Evolutionary conservation across 768 basidiomycete genomes (phyloP).

Genomic region (Sporobolomyces phaffii): DNA sequence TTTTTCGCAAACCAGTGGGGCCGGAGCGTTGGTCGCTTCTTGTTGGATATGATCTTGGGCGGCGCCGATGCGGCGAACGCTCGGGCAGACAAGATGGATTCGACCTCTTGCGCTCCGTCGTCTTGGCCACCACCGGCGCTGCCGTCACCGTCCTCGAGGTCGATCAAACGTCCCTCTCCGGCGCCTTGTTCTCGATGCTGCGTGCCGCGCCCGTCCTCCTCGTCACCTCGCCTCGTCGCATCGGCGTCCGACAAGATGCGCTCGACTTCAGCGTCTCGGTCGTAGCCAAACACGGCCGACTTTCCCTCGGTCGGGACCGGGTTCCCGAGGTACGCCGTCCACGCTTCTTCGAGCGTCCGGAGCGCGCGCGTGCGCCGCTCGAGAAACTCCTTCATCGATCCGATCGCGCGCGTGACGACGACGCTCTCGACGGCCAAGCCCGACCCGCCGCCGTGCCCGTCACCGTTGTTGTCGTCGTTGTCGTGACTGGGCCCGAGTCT

Average conservation of each 20-base stretch:
- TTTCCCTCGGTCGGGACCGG: constrained; percentile 54
- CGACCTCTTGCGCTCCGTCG: constrained; percentile 53
- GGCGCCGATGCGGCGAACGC: constrained; percentile 25
- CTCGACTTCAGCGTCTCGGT: constrained; percentile 54
- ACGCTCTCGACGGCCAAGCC: constrained; percentile 75
- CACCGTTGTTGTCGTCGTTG: too few relatives aligned
- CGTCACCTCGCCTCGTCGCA: constrained; percentile 51
- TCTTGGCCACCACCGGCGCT: constrained; percentile 23
- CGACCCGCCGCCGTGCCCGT: too few relatives aligned
- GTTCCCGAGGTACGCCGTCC: constrained; percentile 89
- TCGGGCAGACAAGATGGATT: constrained; percentile 45
- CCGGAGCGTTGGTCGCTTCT: constrained; percentile 65
- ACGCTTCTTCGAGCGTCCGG: constrained; percentile 69
- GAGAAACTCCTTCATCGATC: constrained; percentile 62
- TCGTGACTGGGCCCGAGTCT: too few relatives aligned
- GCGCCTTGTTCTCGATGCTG: too few relatives aligned
- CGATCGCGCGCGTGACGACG: constrained; percentile 76
- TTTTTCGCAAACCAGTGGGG: constrained; percentile 66
- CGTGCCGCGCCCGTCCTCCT: background rate
- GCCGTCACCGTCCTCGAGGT: too few relatives aligned
- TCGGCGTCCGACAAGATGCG: constrained; percentile 42
- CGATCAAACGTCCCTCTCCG: constrained; percentile 51
- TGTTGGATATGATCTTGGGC: constrained; percentile 52
- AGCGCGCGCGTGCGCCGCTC: constrained; percentile 76
- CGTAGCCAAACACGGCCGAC: constrained; percentile 65